Conservation (phyloP, 2,329 filamentous ascomycete genomes). For the Fusarium duplospermum region DNA sequence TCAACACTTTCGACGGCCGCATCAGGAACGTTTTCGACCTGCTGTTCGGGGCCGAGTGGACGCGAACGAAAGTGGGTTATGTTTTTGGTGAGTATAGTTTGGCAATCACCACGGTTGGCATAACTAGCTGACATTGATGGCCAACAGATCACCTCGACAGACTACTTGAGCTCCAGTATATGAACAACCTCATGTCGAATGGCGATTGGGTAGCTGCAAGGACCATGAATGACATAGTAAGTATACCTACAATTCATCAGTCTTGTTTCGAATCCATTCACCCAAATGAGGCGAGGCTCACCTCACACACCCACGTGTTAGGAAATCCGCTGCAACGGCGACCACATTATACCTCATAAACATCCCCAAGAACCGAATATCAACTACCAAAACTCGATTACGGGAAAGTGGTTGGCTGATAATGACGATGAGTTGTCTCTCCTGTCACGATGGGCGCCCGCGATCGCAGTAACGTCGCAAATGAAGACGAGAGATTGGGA, state of each 20-base stretch:
- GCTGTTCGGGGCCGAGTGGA: background rate
- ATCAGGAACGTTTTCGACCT: background rate
- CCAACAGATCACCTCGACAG: background rate
- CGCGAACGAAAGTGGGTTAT: background rate
- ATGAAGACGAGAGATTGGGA: background rate
- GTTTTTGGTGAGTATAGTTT: background rate
- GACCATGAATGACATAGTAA: background rate
- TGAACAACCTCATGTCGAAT: background rate
- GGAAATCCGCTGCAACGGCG: background rate
- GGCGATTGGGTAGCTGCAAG: background rate
- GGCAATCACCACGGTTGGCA: background rate
- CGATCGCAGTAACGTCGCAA: background rate
- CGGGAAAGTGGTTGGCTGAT: background rate
- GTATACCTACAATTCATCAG: background rate
- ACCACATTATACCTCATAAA: background rate
- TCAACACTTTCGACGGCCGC: background rate
- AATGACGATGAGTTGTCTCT: background rate
- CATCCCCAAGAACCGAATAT: background rate
- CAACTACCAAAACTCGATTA: background rate
- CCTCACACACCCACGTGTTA: background rate
- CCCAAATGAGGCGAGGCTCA: background rate
- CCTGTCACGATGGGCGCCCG: fast-evolving
- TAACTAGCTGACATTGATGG: background rate
- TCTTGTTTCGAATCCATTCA: background rate
- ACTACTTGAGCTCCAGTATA: background rate